A percentile compares a stretch with the other conserved stretches of the same genome.
phyloP scores from a whole-genome alignment of 129 eudicot genomes.

The Apium graveolens region DNA sequence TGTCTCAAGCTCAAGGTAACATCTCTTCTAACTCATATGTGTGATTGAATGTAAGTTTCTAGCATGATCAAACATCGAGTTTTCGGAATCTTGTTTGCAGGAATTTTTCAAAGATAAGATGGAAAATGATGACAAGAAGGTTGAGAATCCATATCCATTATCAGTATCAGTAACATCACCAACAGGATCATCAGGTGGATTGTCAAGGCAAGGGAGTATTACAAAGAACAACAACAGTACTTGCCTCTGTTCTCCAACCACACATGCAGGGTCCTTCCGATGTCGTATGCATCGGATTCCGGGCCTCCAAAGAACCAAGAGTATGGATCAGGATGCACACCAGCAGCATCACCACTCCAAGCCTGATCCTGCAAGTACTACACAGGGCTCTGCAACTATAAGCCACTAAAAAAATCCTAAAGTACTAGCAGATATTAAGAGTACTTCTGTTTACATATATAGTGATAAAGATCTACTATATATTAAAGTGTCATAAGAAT shows the following conservation, averaged over 20 bases:
- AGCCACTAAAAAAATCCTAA: neutral
- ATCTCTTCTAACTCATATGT: neutral
- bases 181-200: slow-evolving; percentile 24
- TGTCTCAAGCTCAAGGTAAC: neutral
- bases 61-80: neutral
- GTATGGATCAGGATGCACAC: slow-evolving; percentile 24
- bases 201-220: slow-evolving; percentile 55
- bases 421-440: neutral
- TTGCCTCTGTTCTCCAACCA: slow-evolving; percentile 85
- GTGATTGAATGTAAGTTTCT: neutral
- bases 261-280: slow-evolving; percentile 76
- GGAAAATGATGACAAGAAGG: slow-evolving; percentile 8
- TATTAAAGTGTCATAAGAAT: neutral
- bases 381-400: slow-evolving; percentile 3
- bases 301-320: slow-evolving; percentile 53
- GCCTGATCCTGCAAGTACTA: neutral
- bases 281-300: slow-evolving; percentile 80
- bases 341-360: slow-evolving; percentile 9
- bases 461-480: neutral
- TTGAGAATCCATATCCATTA: neutral
- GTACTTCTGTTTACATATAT: neutral
- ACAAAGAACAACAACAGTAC: slow-evolving; percentile 24
- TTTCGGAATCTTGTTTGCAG: neutral
- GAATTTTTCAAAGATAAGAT: neutral
- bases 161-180: slow-evolving; percentile 5